These are phyloP conservation scores for Kazachstania psychrophila DNA, from an alignment of 805 yeast species.

Conservation along the genomic window DNA sequence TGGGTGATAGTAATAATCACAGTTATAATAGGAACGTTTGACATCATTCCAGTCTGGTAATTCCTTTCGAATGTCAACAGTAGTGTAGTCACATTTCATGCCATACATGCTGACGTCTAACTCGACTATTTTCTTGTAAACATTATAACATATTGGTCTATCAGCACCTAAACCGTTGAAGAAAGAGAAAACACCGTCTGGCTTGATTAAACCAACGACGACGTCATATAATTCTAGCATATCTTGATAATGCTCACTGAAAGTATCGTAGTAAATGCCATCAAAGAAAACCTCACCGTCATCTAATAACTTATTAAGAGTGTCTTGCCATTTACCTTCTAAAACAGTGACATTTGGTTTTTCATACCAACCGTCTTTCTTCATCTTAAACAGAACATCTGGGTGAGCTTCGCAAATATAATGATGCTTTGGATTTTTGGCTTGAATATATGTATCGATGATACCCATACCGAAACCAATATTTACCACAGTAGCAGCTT, in stretches of 20 bases:
- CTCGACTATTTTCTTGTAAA: constrained; percentile 73
- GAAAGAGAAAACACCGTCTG: constrained; percentile 78
- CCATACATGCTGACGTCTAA: constrained; percentile 77
- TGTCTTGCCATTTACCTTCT: constrained; percentile 91
- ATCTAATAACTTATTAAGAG: constrained; percentile 53
- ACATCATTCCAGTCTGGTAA: constrained; percentile 29
- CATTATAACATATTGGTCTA: constrained; percentile 66
- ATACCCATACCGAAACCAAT: constrained; percentile 98
- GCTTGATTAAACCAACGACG: constrained; percentile 72
- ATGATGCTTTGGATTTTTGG: constrained; percentile 39
- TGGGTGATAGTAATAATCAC: constrained; percentile 30
- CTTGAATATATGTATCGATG: constrained; percentile 70
- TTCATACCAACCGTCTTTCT: constrained; percentile 73
- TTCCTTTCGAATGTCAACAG: constrained; percentile 15
- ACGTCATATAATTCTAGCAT: constrained; percentile 78
- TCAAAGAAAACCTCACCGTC: constrained; percentile 61
- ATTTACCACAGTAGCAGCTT: constrained; percentile 50
- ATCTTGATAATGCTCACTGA: constrained; percentile 83
- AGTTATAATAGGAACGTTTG: constrained; percentile 29
- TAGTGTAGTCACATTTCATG: constrained; percentile 46
- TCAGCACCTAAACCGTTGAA: constrained; percentile 89
- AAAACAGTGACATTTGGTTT: constrained; percentile 62
- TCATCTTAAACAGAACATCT: constrained; percentile 64
- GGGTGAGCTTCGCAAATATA: constrained; percentile 95
- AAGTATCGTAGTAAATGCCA: constrained; percentile 91